These are phyloP conservation scores for Paecilomyces fulvus DNA, from an alignment of 2,329 filamentous ascomycete genomes.

Conservation along the genomic window DNA sequence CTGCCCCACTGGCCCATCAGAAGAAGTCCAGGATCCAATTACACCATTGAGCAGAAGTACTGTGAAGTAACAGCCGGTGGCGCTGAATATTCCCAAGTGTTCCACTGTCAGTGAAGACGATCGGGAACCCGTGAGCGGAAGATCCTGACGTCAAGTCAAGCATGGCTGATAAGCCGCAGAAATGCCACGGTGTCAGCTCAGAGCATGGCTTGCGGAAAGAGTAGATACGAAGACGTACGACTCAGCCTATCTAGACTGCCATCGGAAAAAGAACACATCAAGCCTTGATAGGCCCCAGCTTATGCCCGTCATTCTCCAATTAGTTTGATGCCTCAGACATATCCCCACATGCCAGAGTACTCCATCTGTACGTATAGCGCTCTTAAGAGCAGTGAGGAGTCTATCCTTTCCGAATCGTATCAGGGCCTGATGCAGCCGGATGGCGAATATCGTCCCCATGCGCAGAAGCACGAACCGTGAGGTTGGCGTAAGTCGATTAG, in stretches of 20 bases:
- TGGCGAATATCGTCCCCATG: not conserved
- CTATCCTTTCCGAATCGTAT: not conserved
- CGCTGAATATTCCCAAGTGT: not conserved
- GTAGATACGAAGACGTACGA: not conserved
- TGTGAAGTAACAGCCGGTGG: not conserved
- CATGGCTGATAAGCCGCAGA: not conserved
- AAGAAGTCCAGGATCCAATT: not conserved
- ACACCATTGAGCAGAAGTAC: not conserved
- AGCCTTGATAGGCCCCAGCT: not conserved
- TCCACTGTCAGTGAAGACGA: not conserved
- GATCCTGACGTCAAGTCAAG: not conserved
- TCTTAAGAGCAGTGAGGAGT: not conserved
- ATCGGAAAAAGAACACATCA: not conserved
- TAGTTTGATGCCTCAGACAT: not conserved
- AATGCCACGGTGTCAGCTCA: not conserved
- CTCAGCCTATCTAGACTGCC: not conserved
- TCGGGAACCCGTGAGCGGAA: not conserved
- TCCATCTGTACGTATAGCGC: not conserved
- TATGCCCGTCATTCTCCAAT: not conserved
- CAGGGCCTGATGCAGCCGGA: not conserved
- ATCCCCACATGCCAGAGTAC: not conserved
- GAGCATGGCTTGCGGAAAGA: not conserved
- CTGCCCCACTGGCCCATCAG: too few relatives aligned
- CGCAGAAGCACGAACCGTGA: not conserved
- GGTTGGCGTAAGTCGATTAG: not conserved